Percentiles rank a stretch among this genome's conserved stretches.
phyloP scores from a whole-genome alignment of 306 rosid species.

The Pyrus betulifolia region DNA sequence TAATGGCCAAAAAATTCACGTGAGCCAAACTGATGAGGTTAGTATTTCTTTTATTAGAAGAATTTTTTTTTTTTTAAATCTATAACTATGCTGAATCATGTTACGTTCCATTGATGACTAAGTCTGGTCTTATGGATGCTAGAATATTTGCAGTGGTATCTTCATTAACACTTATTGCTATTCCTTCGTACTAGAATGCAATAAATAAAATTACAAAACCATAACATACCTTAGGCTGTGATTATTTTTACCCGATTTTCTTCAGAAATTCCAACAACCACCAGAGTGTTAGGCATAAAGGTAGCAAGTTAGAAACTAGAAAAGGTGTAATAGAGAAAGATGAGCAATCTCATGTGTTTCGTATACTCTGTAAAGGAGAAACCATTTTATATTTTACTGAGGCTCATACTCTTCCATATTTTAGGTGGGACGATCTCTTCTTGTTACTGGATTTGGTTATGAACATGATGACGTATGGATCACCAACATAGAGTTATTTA shows the following conservation, averaged over 20 bases:
- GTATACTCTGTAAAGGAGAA: background rate
- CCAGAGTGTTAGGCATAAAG: background rate
- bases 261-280: background rate
- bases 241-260: background rate
- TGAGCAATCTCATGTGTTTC: background rate
- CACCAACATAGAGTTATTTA: constrained; percentile 77
- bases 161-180: background rate
- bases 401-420: constrained; percentile 5
- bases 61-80: too few species aligned
- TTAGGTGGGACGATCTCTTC: constrained; percentile 85
- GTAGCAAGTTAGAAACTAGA: background rate
- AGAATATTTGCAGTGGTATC: background rate
- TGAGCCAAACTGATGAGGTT: constrained; percentile 67
- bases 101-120: background rate
- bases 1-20: constrained; percentile 73
- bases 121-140: background rate
- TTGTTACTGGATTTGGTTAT: constrained; percentile 95
- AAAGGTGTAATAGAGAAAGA: background rate
- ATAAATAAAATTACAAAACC: background rate
- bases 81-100: background rate
- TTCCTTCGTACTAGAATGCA: background rate
- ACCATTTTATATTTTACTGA: background rate
- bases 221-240: background rate
- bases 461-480: constrained; percentile 94
- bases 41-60: background rate